Percentiles rank a stretch among this genome's conserved stretches.
Evolutionary conservation across 1,284 basidiomycete species (phyloP).

Genomic region (Tylopilus sp.): DNA sequence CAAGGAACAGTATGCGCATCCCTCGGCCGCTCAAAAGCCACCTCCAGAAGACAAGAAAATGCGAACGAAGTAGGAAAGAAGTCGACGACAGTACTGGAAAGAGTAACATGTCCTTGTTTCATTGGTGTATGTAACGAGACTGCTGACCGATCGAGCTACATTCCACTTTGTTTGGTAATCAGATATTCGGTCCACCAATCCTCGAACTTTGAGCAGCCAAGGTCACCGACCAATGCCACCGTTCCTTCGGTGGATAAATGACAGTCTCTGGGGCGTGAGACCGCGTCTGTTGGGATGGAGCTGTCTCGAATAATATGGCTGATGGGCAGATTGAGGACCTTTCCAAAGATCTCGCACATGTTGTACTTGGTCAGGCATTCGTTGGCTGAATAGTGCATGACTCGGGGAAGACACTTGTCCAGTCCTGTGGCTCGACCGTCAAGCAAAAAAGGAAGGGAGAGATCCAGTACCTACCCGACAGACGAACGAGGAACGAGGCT

Average conservation of each 20-base stretch:
- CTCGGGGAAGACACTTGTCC: conserved; percentile 48
- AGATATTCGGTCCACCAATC: conserved; percentile 64
- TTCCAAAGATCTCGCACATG: conserved; percentile 72
- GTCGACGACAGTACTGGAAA: neutral
- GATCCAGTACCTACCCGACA: conserved; percentile 46
- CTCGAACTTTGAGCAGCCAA: conserved; percentile 63
- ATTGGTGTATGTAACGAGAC: conserved; percentile 8
- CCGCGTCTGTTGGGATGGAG: conserved; percentile 58
- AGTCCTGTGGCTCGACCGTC: conserved; percentile 30
- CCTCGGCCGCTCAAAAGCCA: conserved; percentile 13
- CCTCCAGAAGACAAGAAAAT: conserved; percentile 10
- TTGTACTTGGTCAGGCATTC: conserved; percentile 83
- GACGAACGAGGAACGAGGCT: conserved; percentile 64
- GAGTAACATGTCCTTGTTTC: neutral
- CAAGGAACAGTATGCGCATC: conserved; percentile 23
- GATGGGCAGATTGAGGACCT: conserved; percentile 60
- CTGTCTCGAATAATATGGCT: conserved; percentile 63
- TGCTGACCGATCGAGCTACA: neutral
- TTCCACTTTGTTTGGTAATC: conserved; percentile 16
- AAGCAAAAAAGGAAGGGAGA: neutral
- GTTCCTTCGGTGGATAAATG: conserved; percentile 67
- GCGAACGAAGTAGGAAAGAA: neutral
- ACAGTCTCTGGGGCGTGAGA: conserved; percentile 66
- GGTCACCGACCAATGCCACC: conserved; percentile 53
- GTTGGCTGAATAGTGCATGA: conserved; percentile 71